Base-by-base conservation (phyloP, 2,329 filamentous ascomycete species). In the Fusarium torreyae region DNA sequence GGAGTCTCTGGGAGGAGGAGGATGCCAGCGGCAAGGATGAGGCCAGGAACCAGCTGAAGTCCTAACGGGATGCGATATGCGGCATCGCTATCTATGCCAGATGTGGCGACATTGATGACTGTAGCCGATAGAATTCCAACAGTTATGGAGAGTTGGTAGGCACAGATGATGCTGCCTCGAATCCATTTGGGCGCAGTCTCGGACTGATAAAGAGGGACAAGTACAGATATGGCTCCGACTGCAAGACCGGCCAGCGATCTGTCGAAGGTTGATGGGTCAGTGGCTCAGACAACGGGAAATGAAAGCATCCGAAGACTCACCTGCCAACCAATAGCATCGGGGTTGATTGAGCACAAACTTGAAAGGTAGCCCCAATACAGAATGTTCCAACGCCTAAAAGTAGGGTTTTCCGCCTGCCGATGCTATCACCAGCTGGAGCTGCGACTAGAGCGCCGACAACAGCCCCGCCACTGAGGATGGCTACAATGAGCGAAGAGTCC, bases 181-280 rank as follows among this genome's bases (percentile, higher is more conserved):
- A 94, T 92, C 91, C 92, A 94, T 82, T 93, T 93, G 3, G 92
- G 92, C 0, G 91, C 89, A 82, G 92, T 94, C 80, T 94, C 92
- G 2, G 91, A 94, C 77, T 94, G 92, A 76, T 94, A 94, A 8
- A 94, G 82, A n/a, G 92, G 92, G 26, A 94, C 89, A 51, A 92
- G 84, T n/a, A 92, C 88, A 17, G 90, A 92, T 43, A 93, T 86
- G 59, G 87, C 83, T 45, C 91, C 92, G 18, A 94, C 90, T 70
- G 91, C 91, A 31, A 92, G 82, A 64, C 92, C 91, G 57, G 92
- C 91, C 63, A 94, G 82, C 63, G 89, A 87, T 70, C 88, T 89
- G 34, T 17, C 68, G 33, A 15, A n/a, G 9, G 15, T 56, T 63
- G 39, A 69, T 40, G 49, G 50, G 24, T 53, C 39, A n/a, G 56